A percentile compares a stretch with the other conserved stretches of the same genome.
phyloP scores from a whole-genome alignment of 352 stramenopile genomes.

The Phytophthora pluvialis region DNA sequence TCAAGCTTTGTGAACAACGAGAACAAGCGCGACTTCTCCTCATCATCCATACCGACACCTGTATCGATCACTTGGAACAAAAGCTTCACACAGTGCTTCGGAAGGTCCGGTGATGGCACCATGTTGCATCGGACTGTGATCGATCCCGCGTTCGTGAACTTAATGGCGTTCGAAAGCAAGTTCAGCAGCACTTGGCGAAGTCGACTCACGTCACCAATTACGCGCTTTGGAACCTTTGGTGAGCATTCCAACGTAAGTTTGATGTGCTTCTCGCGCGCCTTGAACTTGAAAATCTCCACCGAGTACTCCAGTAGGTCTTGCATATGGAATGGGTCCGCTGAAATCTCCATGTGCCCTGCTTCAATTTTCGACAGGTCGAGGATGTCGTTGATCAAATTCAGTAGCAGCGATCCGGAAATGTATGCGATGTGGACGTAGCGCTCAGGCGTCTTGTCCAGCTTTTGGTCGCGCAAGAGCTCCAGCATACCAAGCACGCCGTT shows the following conservation, averaged over 20 bases:
- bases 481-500: conserved; percentile 85
- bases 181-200: conserved; percentile 79
- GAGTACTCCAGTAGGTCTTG: conserved; percentile 76
- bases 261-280: conserved; percentile 82
- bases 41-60: conserved; percentile 68
- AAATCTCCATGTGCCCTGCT: conserved; percentile 87
- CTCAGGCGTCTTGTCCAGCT: conserved; percentile 62
- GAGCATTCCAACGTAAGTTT: conserved; percentile 73
- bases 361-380: conserved; percentile 92
- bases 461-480: conserved; percentile 70
- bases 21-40: conserved; percentile 70
- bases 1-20: conserved; percentile 74
- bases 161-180: conserved; percentile 80
- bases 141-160: conserved; percentile 78
- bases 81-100: conserved; percentile 65
- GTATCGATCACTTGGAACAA: conserved; percentile 78
- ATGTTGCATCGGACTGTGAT: conserved; percentile 71
- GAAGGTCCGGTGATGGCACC: conserved; percentile 59
- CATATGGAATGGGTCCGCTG: conserved; percentile 79
- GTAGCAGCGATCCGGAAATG: conserved; percentile 66
- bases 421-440: conserved; percentile 78
- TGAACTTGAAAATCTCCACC: conserved; percentile 86
- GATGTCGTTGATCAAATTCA: conserved; percentile 88
- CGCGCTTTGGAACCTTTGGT: conserved; percentile 55
- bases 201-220: conserved; percentile 69